Evolutionary conservation across 495 filamentous ascomycete genomes (phyloP), one percentile per base, ranked within the genome.

Genomic region (Penicillium canescens): DNA sequence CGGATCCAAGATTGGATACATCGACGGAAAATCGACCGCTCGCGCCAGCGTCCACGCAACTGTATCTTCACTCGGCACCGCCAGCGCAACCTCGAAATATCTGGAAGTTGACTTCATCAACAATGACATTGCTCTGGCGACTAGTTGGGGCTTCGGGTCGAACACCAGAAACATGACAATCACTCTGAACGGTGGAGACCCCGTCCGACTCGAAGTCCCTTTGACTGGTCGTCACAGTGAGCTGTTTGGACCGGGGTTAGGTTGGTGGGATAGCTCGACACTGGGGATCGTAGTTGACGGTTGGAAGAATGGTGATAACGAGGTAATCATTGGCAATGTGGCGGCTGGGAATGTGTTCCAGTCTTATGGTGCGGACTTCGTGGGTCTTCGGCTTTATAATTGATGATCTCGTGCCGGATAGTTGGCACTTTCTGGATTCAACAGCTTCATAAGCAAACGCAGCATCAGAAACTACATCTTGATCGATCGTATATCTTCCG

Each of bases 31-130:
- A 11, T 57, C 62, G 24, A 62, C 65, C 3, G 72, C 71, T 9
- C 45, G 34, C 7, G 51, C 57, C 14, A 59, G 40, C 6, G 60
- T 75, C 24, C 40, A 57, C 1, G 67, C 70, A 11, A 66, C 57
- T 3, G 58, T 56, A 54, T 34, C 9, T 5, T 1, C 18, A 24
- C 14, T 28, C 43, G 2, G 13, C 9, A 14, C 6, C 8, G n/a
- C 18, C 23, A 45, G 6, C 33, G 21, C 50, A 0, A 59, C 61
- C 1, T 57, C 56, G 6, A 78, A 78, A 54, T 71, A 73, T 24
- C 28, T 78, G 4, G 72, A 73, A 18, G 50, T 81, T 11, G 72
- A 77, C 55, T 80, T 75, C 39, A 76, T 79, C 57, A 80, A 82
- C 56, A 78, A 81, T 48, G 78, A 79, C 6, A 59, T 82, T 42